Evolutionary conservation across 192 early-diverging fungal species (phyloP).

Genomic region (Umbelopsis sp.): DNA sequence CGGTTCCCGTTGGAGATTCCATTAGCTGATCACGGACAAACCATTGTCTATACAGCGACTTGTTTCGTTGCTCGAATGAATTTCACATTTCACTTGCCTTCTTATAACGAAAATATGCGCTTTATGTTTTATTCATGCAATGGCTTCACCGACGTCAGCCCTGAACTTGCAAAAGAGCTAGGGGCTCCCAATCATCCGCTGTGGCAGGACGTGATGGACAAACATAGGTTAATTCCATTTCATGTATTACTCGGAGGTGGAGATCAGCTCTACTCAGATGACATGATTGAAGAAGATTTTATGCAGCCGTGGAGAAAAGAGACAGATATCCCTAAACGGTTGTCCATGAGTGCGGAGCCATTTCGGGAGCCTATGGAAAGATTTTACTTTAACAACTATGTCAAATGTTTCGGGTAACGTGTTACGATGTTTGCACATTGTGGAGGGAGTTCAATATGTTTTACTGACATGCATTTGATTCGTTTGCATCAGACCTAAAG

Average conservation of each 20-base stretch:
- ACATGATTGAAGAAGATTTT: slow-evolving; percentile 25
- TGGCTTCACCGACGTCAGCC: slow-evolving; percentile 56
- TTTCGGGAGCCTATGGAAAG: slow-evolving; percentile 24
- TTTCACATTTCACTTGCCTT: slow-evolving; percentile 34
- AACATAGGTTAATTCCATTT: slow-evolving; percentile 58
- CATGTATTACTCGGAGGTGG: slow-evolving; percentile 74
- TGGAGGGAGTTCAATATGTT: slow-evolving; percentile 15
- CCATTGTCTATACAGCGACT: slow-evolving; percentile 10
- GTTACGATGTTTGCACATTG: neutral
- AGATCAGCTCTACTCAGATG: slow-evolving; percentile 65
- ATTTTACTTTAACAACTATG: slow-evolving; percentile 37
- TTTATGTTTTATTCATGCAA: slow-evolving; percentile 73
- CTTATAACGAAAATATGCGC: slow-evolving; percentile 53
- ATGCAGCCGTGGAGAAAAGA: slow-evolving; percentile 30
- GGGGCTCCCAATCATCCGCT: slow-evolving; percentile 47
- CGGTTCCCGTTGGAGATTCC: slow-evolving; percentile 56
- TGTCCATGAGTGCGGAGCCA: slow-evolving; percentile 5
- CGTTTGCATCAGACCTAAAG: neutral
- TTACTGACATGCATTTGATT: slow-evolving; percentile 49
- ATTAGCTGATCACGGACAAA: slow-evolving; percentile 24
- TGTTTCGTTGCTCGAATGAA: slow-evolving; percentile 31
- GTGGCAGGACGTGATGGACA: slow-evolving; percentile 66
- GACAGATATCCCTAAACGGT: slow-evolving; percentile 20
- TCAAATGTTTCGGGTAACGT: slow-evolving; percentile 29
- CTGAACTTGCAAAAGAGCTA: slow-evolving; percentile 23